Evolutionary conservation across 1,284 basidiomycete genomes (phyloP), one percentile per base, ranked within the genome.

Genomic region (Ganoderma boninense): DNA sequence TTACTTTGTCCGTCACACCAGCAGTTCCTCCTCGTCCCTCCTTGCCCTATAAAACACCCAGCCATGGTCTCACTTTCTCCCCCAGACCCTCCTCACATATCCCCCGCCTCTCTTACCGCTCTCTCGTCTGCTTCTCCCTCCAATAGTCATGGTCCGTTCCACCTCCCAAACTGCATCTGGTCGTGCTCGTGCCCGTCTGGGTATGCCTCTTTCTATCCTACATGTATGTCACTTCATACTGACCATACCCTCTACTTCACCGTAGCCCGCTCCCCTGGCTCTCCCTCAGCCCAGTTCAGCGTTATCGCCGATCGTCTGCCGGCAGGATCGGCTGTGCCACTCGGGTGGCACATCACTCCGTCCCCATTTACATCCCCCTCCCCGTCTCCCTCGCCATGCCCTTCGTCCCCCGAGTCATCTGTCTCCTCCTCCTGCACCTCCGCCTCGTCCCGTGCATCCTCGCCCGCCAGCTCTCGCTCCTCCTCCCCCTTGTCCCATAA

Each of bases 331-430:
- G 16, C 32, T 35, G 59, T 42, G 32, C 66, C 66, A 42, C 66
- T 38, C 67, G 64, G 66, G 67, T 71, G 69, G 69, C 69, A 71
- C 66, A 70, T 32, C 35, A 14, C 57, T n/a, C 26, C 60, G 13
- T 60, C 62, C 57, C 62, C 70, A 26, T 42, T 29, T 52, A 29
- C 68, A 20, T 61, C 57, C 23, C 38, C 46, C 14, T 52, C 67
- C 32, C 35, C 63, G 10, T 32, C 67, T 4, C 46, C 60, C n/a
- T 59, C 60, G n/a, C 65, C 64, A 0, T 65, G 64, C 29, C 23
- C 62, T 32, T 42, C 35, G 23, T 62, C 65, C 40, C 46, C 63
- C 11, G 29, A 32, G 0, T 23, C 49, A 44, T 29, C 64, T 32
- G 35, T 43, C 2, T 56, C 52, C 18, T 54, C 63, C 57, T 40